Base-by-base conservation (phyloP, 352 stramenopile species). In the Plasmopara muralis region DNA sequence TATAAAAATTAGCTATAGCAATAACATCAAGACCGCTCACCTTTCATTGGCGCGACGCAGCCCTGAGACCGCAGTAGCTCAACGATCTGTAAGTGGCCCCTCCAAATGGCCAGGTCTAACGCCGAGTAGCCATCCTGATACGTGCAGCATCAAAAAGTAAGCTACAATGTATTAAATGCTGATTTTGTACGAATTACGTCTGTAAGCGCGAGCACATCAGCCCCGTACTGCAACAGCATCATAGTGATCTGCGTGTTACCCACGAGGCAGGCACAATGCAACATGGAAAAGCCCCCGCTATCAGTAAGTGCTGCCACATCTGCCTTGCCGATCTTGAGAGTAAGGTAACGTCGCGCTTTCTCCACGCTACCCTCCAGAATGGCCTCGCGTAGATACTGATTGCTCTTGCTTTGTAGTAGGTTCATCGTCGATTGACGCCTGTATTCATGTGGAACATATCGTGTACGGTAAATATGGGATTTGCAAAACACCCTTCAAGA, bases 211-310 rank as follows among this genome's bases (percentile, higher is more conserved):
- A 83, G 69, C 33, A 89, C 74, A 60, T 88, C 79, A 5, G 81
- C 71, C 48, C 79, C 74, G 55, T 77, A 88, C 59, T 92, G 81
- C 29, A 92, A 66, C 34, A 92, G 61, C 81, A 91, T 91, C 76
- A 91, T 87, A n/a, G 85, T 70, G 66, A 91, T 87, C 67, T 91
- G 77, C 43, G 77, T 89, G 59, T 91, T 87, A 15, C 81, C 82
- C 33, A 76, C 77, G 35, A 92, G 68, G 40, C 68, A 66, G 35
- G 82, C 79, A 35, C 79, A 86, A 61, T 92, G 82, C 18, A 91
- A 62, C 82, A 92, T 92, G 10, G 64, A 81, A 57, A 92, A 92
- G 39, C 82, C 79, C 16, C 82, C 79, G 46, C 76, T 87, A 66
- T 92, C 82, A 0, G 82, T 89, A 43, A 85, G 73, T 38, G 78